phyloP scores from a whole-genome alignment of 225 moss, liverwort and hornwort species.

The Bryum argenteum region DNA sequence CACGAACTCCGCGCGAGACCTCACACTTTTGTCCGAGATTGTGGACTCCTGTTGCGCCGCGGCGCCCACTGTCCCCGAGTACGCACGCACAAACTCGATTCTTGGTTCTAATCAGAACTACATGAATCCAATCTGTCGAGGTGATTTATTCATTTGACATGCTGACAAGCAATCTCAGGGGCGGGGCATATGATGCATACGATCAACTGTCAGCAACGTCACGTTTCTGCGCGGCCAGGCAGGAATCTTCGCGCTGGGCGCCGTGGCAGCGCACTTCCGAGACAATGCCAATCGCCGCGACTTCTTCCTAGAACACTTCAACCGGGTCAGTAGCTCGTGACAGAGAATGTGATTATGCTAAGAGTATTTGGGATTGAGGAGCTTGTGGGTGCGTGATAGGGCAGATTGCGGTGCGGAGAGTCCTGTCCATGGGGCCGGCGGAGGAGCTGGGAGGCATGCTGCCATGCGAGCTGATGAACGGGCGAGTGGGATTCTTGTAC shows the following conservation, averaged over 20 bases:
- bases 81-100: conserved; percentile 3
- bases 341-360: not conserved
- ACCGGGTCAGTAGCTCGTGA: conserved; percentile 42
- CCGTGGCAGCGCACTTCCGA: conserved; percentile 68
- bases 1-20: conserved; percentile 31
- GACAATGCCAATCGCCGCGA: conserved; percentile 55
- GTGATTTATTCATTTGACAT: not conserved
- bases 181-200: not conserved
- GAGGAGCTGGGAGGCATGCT: conserved; percentile 56
- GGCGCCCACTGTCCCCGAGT: conserved; percentile 37
- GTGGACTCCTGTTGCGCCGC: conserved; percentile 51
- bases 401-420: conserved; percentile 45
- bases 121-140: not conserved
- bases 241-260: conserved; percentile 83
- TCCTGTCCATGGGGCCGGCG: conserved; percentile 66
- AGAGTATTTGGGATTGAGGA: not conserved
- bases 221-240: conserved; percentile 83
- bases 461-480: conserved; percentile 74
- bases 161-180: conserved; percentile 21
- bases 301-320: conserved; percentile 69
- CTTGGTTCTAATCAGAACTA: not conserved
- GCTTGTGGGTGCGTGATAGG: not conserved
- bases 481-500: conserved; percentile 73
- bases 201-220: conserved; percentile 57
- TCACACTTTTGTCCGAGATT: conserved; percentile 35